phyloP scores from a whole-genome alignment of 495 filamentous ascomycete genomes.

The Daldinia grandis region DNA sequence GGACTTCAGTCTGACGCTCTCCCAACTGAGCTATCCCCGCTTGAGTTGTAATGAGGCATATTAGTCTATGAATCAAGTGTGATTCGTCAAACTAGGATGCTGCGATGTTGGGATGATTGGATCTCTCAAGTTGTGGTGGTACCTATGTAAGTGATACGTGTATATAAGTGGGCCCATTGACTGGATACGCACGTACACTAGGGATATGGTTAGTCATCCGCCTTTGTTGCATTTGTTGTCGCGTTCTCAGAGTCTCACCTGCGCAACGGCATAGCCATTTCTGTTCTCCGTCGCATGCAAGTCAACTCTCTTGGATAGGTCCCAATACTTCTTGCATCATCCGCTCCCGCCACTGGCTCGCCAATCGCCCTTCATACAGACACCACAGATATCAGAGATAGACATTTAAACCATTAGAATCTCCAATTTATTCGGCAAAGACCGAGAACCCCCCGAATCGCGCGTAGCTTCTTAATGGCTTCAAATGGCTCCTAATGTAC shows the following conservation, averaged over 20 bases:
- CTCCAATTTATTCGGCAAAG: conserved; percentile 5
- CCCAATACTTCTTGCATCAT: conserved; percentile 2
- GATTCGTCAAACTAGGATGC: too few species aligned
- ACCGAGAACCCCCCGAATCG: conserved; percentile 8
- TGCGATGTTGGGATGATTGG: too few species aligned
- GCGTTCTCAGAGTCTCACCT: conserved; percentile 15
- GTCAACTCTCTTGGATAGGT: conserved; percentile 8
- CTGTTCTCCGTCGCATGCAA: background rate
- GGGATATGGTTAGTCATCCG: background rate
- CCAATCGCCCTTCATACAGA: background rate
- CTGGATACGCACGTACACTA: too few species aligned
- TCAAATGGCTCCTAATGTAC: conserved; percentile 42
- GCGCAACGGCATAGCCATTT: conserved; percentile 7
- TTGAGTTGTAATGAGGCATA: background rate
- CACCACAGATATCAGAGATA: background rate
- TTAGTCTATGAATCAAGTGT: too few species aligned
- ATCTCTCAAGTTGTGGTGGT: too few species aligned
- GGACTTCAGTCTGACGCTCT: conserved; percentile 10
- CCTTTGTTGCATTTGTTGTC: conserved; percentile 15
- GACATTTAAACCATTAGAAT: background rate
- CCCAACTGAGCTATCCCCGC: conserved; percentile 11
- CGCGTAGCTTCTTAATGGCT: conserved; percentile 31
- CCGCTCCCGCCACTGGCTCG: conserved; percentile 11
- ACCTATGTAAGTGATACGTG: too few species aligned
- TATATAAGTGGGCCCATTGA: too few species aligned